Evolutionary conservation across 352 stramenopile genomes (phyloP).

Genomic region (Peronosclerospora sorghi): DNA sequence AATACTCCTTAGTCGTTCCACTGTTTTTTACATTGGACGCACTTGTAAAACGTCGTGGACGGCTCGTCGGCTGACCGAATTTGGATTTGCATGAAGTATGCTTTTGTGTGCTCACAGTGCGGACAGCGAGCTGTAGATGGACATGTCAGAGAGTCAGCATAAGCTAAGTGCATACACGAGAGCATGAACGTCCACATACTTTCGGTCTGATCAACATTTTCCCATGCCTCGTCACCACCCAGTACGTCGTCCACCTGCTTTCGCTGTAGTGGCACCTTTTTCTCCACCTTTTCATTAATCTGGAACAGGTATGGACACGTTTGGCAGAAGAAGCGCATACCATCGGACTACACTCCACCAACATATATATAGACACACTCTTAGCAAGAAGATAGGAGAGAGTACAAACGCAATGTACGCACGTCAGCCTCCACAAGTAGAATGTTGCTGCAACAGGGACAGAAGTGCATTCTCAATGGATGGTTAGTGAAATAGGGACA

Average conservation of each 20-base stretch:
- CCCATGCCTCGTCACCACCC: conserved; percentile 93
- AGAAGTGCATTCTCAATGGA: conserved; percentile 63
- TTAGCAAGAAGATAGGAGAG: not conserved
- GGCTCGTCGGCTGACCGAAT: conserved; percentile 97
- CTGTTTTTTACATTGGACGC: conserved; percentile 94
- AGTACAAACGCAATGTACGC: conserved; percentile 4
- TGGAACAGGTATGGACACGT: conserved; percentile 85
- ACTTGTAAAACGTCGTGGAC: conserved; percentile 99
- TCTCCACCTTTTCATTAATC: conserved; percentile 82
- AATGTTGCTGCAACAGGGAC: conserved; percentile 84
- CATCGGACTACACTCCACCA: conserved; percentile 41
- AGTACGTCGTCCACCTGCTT: conserved; percentile 99
- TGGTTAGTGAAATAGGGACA: not conserved
- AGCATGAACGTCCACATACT: conserved; percentile 30
- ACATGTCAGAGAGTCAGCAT: not conserved
- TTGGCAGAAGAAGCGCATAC: conserved; percentile 87
- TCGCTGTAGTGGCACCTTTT: conserved; percentile 85
- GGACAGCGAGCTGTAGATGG: conserved; percentile 79
- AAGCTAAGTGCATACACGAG: not conserved
- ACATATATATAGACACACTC: not conserved
- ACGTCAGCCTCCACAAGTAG: conserved; percentile 84
- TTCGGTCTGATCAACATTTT: conserved; percentile 97
- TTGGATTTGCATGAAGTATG: conserved; percentile 99
- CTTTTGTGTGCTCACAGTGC: conserved; percentile 90
- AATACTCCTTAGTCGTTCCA: conserved; percentile 86